A percentile compares a stretch with the other conserved stretches of the same genome.
Conservation (phyloP, 2,329 filamentous ascomycete genomes). For the Bisporella sp. region DNA sequence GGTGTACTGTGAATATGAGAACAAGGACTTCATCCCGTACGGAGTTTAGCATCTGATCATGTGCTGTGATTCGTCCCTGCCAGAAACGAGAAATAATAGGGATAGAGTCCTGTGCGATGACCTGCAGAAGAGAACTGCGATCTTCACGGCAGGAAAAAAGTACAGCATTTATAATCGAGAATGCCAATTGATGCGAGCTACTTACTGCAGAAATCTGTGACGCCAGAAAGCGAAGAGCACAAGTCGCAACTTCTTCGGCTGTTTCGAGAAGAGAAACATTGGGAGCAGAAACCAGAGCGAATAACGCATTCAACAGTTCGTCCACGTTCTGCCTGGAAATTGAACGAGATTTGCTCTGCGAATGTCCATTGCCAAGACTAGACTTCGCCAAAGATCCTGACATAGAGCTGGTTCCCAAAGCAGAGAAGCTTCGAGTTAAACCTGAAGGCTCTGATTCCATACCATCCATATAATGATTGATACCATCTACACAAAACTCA, state of each 20-base stretch:
- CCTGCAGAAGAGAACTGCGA: conserved; percentile 54
- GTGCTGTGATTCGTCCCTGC: conserved; percentile 59
- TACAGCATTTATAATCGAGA: conserved; percentile 68
- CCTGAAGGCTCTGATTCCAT: conserved; percentile 9
- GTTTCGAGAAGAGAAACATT: conserved; percentile 59
- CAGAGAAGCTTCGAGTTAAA: conserved; percentile 14
- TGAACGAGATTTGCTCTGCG: conserved; percentile 17
- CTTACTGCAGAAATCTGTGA: conserved; percentile 50
- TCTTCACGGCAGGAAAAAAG: conserved; percentile 62
- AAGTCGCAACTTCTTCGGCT: conserved; percentile 47
- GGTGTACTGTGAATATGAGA: conserved; percentile 58
- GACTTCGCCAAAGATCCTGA: conserved; percentile 19
- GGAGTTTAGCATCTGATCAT: conserved; percentile 47
- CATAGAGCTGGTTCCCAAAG: conserved; percentile 6
- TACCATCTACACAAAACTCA: conserved; percentile 56
- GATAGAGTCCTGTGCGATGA: conserved; percentile 51
- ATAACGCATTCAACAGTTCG: conserved; percentile 59
- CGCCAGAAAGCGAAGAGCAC: conserved; percentile 54
- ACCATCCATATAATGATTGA: conserved; percentile 42
- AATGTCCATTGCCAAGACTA: conserved; percentile 21
- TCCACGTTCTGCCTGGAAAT: conserved; percentile 33
- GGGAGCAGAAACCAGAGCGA: conserved; percentile 53
- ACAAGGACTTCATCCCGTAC: conserved; percentile 74
- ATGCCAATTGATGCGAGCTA: conserved; percentile 63
- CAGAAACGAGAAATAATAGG: conserved; percentile 72